phyloP scores from a whole-genome alignment of 345 rosid species.

The Gossypium rotundifolium region DNA sequence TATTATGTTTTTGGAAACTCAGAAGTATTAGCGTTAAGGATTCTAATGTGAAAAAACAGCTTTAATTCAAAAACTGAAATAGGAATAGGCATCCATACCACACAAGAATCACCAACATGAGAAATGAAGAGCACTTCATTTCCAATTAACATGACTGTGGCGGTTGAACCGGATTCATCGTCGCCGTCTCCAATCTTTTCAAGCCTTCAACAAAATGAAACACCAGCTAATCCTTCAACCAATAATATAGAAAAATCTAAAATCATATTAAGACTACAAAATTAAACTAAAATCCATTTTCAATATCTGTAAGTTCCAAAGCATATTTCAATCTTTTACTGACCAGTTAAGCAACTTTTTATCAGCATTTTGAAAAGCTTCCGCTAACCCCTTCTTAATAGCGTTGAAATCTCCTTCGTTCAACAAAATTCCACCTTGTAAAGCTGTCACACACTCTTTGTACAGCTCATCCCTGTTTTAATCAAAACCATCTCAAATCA shows the following conservation, averaged over 20 bases:
- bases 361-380: constrained; percentile 71
- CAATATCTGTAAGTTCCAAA: background rate
- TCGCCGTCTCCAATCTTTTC: constrained; percentile 43
- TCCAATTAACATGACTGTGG: constrained; percentile 63
- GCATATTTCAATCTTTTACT: constrained; percentile 8
- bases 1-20: background rate
- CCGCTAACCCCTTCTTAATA: constrained; percentile 40
- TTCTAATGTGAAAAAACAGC: background rate
- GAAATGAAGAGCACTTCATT: constrained; percentile 52
- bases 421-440: constrained; percentile 69
- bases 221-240: constrained; percentile 27
- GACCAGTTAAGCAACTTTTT: constrained; percentile 58
- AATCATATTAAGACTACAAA: constrained; percentile 12
- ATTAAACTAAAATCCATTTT: background rate
- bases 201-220: constrained; percentile 58
- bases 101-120: constrained; percentile 82
- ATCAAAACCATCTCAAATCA: constrained; percentile 10
- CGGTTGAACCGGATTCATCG: constrained; percentile 89
- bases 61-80: background rate
- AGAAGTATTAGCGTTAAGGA: background rate
- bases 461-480: constrained; percentile 71
- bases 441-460: constrained; percentile 66
- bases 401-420: constrained; percentile 46
- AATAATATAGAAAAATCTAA: constrained; percentile 17
- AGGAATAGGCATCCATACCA: constrained; percentile 37